Base-by-base conservation (phyloP, 2,329 filamentous ascomycete genomes). In the Pyricularia grisea region DNA sequence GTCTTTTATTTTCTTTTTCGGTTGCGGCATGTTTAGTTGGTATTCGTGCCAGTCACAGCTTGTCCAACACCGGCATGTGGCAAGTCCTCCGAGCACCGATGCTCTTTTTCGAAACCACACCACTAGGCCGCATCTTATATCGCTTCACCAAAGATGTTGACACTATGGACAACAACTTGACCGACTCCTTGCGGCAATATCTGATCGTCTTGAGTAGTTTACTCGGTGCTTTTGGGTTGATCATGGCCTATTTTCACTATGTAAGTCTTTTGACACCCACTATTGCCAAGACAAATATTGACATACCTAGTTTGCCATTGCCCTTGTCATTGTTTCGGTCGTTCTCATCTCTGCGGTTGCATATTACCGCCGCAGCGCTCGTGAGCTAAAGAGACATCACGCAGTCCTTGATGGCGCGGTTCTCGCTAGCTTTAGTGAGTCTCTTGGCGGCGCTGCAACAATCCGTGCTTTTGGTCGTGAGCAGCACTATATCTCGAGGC, bases 101-200 rank as follows among this genome's bases (percentile, higher is more conserved):
- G 63, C 14, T 65, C 10, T 30, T 33, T n/a, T 65, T 50, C 55
- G 55, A 60, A 12, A 60, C 89, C 0, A 91, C 89, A 1, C 89
- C 89, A 0, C 81, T 91, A 2, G 89, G 89, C 23, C 84, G 89
- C 5, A 90, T 91, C 73, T 89, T 87, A 27, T 90, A 91, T 72
- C 86, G 88, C 30, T 90, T 91, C 75, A 89, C 88, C 20, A 90
- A 89, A 74, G 89, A 91, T 73, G 85, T 90, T 61, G 87, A 90
- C 73, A 87, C 87, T n/a, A 89, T 91, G 87, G 89, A 91, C 76
- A 89, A 89, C 74, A 85, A 84, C 23, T 79, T 90, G 17, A 85
- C 86, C 0, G 88, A 90, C 71, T 83, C 86, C 1, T 88, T 90
- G 76, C 84, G 88, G 70, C 70, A 69, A 89, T 60, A 74, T 88